These are phyloP conservation scores for Silene uniflora DNA, from an alignment of 148 eudicot species.

Conservation along the genomic window DNA sequence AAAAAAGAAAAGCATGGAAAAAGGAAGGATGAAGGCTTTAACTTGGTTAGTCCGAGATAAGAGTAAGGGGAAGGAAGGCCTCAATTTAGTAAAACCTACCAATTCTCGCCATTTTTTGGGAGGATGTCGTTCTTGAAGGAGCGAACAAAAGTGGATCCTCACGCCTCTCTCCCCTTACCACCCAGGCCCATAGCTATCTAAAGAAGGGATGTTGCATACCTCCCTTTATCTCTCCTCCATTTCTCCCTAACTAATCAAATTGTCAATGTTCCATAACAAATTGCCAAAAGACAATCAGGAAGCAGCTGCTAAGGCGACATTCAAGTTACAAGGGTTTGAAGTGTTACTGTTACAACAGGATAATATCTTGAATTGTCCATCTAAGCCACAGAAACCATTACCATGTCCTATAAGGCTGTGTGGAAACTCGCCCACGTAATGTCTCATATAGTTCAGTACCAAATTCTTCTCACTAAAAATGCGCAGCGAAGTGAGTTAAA, in stretches of 20 bases:
- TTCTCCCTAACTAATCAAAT: neutral
- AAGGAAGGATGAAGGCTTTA: neutral
- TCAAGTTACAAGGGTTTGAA: neutral
- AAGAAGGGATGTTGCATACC: neutral
- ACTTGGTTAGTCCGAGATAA: neutral
- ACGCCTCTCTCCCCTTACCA: neutral
- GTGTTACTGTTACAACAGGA: neutral
- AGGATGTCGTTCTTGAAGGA: neutral
- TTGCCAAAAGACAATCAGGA: neutral
- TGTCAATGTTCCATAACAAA: neutral
- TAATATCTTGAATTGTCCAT: neutral
- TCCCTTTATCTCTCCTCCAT: neutral
- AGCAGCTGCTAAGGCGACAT: slow-evolving; percentile 3
- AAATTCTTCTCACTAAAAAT: neutral
- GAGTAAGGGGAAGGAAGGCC: neutral
- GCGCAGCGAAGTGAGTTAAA: neutral
- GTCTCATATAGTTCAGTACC: neutral
- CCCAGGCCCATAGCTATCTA: neutral
- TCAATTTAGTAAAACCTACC: neutral
- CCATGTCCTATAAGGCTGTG: too few species aligned
- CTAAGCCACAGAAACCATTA: neutral
- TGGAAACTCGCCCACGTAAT: neutral
- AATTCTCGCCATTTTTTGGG: neutral
- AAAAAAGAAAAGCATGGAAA: neutral
- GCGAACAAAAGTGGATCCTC: neutral